Evolutionary conservation across 1,139 yeast species (phyloP).

Genomic region (Blastobotrys raffinosifermentans): DNA sequence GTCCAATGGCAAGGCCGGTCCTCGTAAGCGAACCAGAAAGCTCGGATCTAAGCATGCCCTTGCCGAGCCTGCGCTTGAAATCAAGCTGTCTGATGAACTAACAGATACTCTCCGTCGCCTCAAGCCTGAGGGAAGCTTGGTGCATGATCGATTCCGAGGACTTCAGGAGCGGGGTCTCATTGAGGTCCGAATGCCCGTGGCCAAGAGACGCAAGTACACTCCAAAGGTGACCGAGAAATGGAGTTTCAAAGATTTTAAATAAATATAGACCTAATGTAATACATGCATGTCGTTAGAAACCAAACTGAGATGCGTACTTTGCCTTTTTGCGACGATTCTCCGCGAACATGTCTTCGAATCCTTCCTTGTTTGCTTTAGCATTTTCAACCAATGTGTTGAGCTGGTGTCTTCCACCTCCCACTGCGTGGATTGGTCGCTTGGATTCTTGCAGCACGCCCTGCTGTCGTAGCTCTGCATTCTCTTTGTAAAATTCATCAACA

Average conservation of each 20-base stretch:
- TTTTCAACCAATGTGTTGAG: constrained; percentile 25
- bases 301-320: constrained; percentile 26
- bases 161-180: constrained; percentile 81
- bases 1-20: constrained; percentile 13
- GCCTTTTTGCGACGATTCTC: constrained; percentile 20
- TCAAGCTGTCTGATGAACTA: constrained; percentile 84
- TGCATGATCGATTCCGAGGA: constrained; percentile 75
- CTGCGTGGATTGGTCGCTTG: constrained; percentile 24
- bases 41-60: constrained; percentile 49
- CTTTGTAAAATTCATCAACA: constrained; percentile 26
- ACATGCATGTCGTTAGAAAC: background rate
- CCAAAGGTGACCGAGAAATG: constrained; percentile 83
- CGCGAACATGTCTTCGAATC: constrained; percentile 26
- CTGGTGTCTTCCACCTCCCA: constrained; percentile 30
- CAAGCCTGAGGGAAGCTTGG: constrained; percentile 85
- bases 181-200: constrained; percentile 73
- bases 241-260: constrained; percentile 72
- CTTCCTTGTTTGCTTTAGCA: constrained; percentile 28
- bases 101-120: constrained; percentile 77
- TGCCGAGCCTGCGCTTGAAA: constrained; percentile 65
- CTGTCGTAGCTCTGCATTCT: constrained; percentile 19
- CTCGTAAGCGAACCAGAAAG: constrained; percentile 31
- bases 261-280: constrained; percentile 1
- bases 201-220: constrained; percentile 56
- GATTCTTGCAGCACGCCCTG: constrained; percentile 21